Percentiles rank a stretch among this genome's conserved stretches.
phyloP scores from a whole-genome alignment of 768 basidiomycete genomes.

The Leucosporidium creatinivorum region DNA sequence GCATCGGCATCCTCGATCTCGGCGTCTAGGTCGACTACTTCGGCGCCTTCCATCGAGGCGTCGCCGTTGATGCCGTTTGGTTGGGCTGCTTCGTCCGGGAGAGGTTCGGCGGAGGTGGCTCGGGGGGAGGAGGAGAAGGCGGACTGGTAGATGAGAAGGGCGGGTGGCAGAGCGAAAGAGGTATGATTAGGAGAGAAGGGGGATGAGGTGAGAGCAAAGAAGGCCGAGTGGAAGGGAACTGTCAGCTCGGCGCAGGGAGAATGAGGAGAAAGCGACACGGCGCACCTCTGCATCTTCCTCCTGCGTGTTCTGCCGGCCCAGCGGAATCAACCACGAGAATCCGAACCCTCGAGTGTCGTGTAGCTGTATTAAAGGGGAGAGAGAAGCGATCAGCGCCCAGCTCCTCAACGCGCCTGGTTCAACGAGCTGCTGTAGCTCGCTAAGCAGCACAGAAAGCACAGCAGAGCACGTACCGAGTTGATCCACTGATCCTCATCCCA shows the following conservation, averaged over 20 bases:
- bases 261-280: background rate
- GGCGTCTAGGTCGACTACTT: conserved; percentile 22
- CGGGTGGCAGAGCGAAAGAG: background rate
- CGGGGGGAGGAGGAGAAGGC: conserved; percentile 4
- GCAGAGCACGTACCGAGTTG: background rate
- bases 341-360: conserved; percentile 20
- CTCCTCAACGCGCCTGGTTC: too few species aligned
- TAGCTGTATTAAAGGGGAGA: background rate
- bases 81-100: background rate
- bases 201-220: background rate
- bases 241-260: background rate
- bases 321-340: conserved; percentile 22
- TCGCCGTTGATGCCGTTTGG: background rate
- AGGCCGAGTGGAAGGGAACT: too few species aligned
- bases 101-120: background rate
- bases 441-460: background rate
- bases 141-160: background rate
- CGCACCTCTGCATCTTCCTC: conserved; percentile 23
- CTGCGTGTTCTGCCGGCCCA: conserved; percentile 25
- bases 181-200: background rate
- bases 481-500: conserved; percentile 14
- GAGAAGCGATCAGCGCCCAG: too few species aligned
- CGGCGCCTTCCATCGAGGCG: background rate
- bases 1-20: conserved; percentile 30
- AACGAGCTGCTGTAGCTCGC: too few species aligned